phyloP scores from a whole-genome alignment of 257 asterid genomes.

The Gentiana macrophylla region DNA sequence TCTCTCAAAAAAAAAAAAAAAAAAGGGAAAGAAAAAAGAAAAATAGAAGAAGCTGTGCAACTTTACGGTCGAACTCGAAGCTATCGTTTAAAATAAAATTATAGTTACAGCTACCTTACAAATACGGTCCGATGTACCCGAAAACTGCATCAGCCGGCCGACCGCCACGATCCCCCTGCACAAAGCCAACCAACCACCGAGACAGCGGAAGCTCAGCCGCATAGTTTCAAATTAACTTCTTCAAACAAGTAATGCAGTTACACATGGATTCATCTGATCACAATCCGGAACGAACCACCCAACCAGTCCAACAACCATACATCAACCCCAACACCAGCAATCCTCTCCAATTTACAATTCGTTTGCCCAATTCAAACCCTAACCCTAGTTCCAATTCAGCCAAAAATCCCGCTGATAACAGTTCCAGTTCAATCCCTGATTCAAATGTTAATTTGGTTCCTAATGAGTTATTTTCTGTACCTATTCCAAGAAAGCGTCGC shows the following conservation, averaged over 20 bases:
- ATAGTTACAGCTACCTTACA: too few species aligned
- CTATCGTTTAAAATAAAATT: too few species aligned
- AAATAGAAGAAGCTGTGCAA: too few species aligned
- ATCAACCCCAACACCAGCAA: slow-evolving; percentile 27
- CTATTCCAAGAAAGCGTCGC: slow-evolving; percentile 64
- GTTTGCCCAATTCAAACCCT: slow-evolving; percentile 27
- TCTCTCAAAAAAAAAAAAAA: too few species aligned
- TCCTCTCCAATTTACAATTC: slow-evolving; percentile 46
- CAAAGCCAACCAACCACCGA: neutral
- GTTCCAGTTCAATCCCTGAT: slow-evolving; percentile 19
- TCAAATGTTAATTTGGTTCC: slow-evolving; percentile 20
- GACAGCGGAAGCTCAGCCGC: neutral
- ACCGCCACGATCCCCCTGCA: too few species aligned
- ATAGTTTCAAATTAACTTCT: neutral
- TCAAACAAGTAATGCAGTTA: neutral
- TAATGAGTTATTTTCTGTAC: slow-evolving; percentile 27
- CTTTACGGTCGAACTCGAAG: too few species aligned
- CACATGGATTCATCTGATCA: slow-evolving; percentile 47
- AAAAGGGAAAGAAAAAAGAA: too few species aligned
- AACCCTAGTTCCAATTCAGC: slow-evolving; percentile 11
- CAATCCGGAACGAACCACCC: slow-evolving; percentile 15
- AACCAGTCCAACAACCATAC: slow-evolving; percentile 11
- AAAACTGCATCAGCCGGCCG: too few species aligned
- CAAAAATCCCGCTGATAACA: slow-evolving; percentile 18
- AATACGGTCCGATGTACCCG: too few species aligned